Evolutionary conservation across 371 early-diverging fungal species (phyloP).

Genomic region (Mortierella sp.): DNA sequence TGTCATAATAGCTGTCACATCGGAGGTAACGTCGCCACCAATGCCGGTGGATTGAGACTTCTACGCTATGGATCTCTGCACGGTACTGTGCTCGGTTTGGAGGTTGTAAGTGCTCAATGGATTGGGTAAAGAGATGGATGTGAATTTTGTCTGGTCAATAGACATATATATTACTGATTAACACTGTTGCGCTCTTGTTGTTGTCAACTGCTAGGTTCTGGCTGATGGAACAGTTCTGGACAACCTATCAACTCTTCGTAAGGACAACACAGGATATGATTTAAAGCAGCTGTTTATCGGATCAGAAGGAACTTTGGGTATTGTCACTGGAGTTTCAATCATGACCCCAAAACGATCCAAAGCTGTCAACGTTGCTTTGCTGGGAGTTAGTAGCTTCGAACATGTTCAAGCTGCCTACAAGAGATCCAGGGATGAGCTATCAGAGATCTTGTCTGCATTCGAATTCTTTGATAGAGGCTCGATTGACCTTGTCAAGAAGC

Average conservation of each 20-base stretch:
- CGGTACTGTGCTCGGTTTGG: conserved; percentile 89
- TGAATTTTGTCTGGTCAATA: no score
- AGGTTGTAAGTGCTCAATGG: conserved; percentile 80
- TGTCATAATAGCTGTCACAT: conserved; percentile 77
- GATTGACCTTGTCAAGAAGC: conserved; percentile 76
- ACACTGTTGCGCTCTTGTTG: no score
- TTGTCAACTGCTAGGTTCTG: conserved; percentile 72
- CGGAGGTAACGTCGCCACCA: conserved; percentile 96
- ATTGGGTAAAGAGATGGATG: no score
- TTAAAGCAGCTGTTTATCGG: conserved; percentile 97
- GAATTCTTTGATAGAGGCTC: conserved; percentile 94
- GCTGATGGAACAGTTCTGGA: conserved; percentile 92
- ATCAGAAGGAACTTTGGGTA: conserved; percentile 94
- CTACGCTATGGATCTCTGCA: conserved; percentile 94
- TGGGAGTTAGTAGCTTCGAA: conserved; percentile 82
- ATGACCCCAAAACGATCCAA: conserved; percentile 76
- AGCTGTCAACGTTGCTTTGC: conserved; percentile 82
- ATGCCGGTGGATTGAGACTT: conserved; percentile 94
- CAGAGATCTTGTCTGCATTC: conserved; percentile 95
- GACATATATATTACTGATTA: no score
- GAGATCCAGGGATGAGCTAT: conserved; percentile 81
- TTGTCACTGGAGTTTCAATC: conserved; percentile 93
- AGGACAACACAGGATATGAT: conserved; percentile 93
- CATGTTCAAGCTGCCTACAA: conserved; percentile 85
- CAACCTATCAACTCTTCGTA: conserved; percentile 81